phyloP scores from a whole-genome alignment of 805 yeast genomes.

The Suhomyces xylopsoci region DNA sequence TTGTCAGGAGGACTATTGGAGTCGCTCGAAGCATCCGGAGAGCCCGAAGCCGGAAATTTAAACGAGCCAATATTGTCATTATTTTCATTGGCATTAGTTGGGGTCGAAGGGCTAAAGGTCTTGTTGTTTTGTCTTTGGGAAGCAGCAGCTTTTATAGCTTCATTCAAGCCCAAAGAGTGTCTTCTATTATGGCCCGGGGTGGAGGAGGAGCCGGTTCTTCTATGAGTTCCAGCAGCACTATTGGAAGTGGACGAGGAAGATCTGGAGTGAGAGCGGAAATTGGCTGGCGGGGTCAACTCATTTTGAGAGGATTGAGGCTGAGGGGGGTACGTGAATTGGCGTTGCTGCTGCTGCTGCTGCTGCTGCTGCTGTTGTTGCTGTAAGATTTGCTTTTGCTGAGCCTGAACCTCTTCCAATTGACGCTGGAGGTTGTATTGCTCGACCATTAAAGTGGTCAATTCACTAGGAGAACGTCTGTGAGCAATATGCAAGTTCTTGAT shows the following conservation, averaged over 20 bases:
- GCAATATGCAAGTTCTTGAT: conserved; percentile 72
- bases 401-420: conserved; percentile 87
- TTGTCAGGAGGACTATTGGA: conserved; percentile 7
- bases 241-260: conserved; percentile 25
- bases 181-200: conserved; percentile 76
- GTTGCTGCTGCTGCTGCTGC: conserved; percentile 20
- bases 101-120: conserved; percentile 27
- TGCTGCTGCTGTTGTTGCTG: conserved; percentile 51
- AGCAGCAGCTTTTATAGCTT: conserved; percentile 97
- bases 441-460: conserved; percentile 85
- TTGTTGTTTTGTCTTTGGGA: conserved; percentile 57
- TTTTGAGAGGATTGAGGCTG: conserved; percentile 9
- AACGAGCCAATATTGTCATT: conserved; percentile 34
- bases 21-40: conserved; percentile 21
- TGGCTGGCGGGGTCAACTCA: conserved; percentile 19
- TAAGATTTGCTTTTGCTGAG: conserved; percentile 83
- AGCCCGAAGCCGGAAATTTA: conserved; percentile 55
- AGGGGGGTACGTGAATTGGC: conserved; percentile 26
- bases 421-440: conserved; percentile 89
- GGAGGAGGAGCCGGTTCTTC: conserved; percentile 33
- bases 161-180: conserved; percentile 87
- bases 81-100: conserved; percentile 15
- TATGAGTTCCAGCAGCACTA: conserved; percentile 19
- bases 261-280: conserved; percentile 32
- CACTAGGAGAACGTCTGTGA: conserved; percentile 96